phyloP scores from a whole-genome alignment of 202 grass and related monocot genomes.

The Saccharum hybrid region DNA sequence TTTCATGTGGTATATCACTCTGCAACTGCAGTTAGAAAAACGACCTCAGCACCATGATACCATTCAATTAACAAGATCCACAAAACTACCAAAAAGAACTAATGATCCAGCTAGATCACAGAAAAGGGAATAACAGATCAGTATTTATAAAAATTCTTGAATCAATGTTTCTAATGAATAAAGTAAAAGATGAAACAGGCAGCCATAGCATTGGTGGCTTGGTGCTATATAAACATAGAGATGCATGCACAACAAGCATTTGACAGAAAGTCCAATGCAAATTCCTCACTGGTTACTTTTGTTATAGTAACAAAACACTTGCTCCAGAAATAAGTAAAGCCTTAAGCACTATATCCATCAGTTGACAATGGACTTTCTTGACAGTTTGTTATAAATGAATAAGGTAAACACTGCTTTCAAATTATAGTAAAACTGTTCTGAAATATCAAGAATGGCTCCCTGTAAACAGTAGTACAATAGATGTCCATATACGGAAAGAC shows the following conservation, averaged over 20 bases:
- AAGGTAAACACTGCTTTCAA: neutral
- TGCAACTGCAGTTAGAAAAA: slow-evolving; percentile 48
- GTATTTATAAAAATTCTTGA: slow-evolving; percentile 13
- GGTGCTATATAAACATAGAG: neutral
- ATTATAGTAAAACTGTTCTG: neutral
- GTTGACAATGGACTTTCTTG: neutral
- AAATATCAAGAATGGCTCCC: slow-evolving; percentile 22
- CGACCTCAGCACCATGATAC: slow-evolving; percentile 23
- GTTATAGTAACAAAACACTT: slow-evolving; percentile 18
- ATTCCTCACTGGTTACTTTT: neutral
- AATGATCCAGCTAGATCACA: slow-evolving; percentile 5
- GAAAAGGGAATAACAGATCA: neutral
- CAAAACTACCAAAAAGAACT: slow-evolving; percentile 1
- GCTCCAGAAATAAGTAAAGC: neutral
- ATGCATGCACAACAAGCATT: neutral
- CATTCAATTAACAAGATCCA: slow-evolving; percentile 38
- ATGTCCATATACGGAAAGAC: neutral
- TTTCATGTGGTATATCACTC: slow-evolving; percentile 37
- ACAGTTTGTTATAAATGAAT: slow-evolving; percentile 3
- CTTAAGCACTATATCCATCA: neutral
- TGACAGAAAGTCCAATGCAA: neutral
- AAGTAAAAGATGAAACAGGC: neutral
- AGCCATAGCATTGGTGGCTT: neutral
- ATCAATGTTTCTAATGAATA: neutral
- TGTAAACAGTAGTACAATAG: neutral